Evolutionary conservation across 768 basidiomycete genomes (phyloP).

Genomic region (Calocybe cyanea): DNA sequence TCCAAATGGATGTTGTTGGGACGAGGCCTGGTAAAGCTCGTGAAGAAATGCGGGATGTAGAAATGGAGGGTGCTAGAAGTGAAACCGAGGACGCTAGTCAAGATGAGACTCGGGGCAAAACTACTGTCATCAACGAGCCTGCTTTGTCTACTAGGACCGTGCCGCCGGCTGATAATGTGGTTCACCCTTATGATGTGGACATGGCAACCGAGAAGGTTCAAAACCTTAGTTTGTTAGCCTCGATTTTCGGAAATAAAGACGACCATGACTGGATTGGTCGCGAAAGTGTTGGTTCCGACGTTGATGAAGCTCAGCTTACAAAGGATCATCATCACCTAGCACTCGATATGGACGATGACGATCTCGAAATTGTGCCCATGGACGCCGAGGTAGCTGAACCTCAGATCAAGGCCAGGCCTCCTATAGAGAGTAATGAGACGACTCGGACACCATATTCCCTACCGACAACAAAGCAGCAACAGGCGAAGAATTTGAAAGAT

Average conservation of each 20-base stretch:
- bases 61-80: conserved; percentile 12
- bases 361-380: conserved; percentile 14
- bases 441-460: conserved; percentile 1
- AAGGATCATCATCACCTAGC: conserved; percentile 20
- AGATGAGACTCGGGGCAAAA: conserved; percentile 6
- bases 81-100: conserved; percentile 10
- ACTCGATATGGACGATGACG: conserved; percentile 21
- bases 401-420: no score
- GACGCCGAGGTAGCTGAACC: no score
- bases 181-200: conserved; percentile 26
- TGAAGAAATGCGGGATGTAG: conserved; percentile 14
- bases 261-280: conserved; percentile 56
- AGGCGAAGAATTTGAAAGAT: conserved; percentile 53
- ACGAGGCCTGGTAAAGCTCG: conserved; percentile 11
- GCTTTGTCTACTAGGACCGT: no score
- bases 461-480: conserved; percentile 8
- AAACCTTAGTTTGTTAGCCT: conserved; percentile 44
- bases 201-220: conserved; percentile 41
- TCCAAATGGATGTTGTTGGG: conserved; percentile 41
- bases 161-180: no score
- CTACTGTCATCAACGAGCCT: background rate
- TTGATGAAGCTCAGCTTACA: conserved; percentile 33
- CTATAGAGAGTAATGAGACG: no score
- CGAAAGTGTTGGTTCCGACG: conserved; percentile 56
- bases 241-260: conserved; percentile 46